These are phyloP conservation scores for Colletotrichum higginsianum DNA, from an alignment of 2,329 filamentous ascomycete species.

Conservation along the genomic window DNA sequence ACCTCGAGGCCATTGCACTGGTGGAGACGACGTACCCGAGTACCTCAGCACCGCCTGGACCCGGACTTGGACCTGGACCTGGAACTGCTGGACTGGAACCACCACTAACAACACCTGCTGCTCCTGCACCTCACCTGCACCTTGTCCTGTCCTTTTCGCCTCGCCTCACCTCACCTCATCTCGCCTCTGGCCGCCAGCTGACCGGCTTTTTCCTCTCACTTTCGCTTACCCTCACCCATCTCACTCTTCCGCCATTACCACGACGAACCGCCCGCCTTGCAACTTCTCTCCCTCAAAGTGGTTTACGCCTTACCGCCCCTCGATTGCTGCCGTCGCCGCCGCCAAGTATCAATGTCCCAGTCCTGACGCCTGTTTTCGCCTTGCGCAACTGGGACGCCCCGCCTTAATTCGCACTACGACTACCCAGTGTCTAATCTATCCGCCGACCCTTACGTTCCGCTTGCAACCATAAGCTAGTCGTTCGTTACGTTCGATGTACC, in stretches of 20 bases:
- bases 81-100: conserved; percentile 18
- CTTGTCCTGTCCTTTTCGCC: conserved; percentile 10
- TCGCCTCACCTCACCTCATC: conserved; percentile 20
- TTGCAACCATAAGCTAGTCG: conserved; percentile 16
- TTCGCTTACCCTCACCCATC: neutral
- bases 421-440: conserved; percentile 15
- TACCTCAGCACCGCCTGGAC: conserved; percentile 10
- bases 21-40: neutral
- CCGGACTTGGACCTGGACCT: conserved; percentile 17
- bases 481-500: conserved; percentile 39
- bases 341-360: conserved; percentile 34
- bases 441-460: conserved; percentile 30
- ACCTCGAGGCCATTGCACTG: neutral
- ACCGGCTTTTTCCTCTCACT: neutral
- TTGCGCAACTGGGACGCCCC: conserved; percentile 39
- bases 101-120: neutral
- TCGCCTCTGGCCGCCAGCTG: neutral
- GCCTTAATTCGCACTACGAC: conserved; percentile 29
- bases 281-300: neutral
- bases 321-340: conserved; percentile 2
- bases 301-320: neutral
- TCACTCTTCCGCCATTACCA: neutral
- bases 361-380: conserved; percentile 35
- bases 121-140: conserved; percentile 20
- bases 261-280: neutral